Evolutionary conservation across 2,329 filamentous ascomycete genomes (phyloP), one percentile per base, ranked within the genome.

Genomic region (Colletotrichum sp.): DNA sequence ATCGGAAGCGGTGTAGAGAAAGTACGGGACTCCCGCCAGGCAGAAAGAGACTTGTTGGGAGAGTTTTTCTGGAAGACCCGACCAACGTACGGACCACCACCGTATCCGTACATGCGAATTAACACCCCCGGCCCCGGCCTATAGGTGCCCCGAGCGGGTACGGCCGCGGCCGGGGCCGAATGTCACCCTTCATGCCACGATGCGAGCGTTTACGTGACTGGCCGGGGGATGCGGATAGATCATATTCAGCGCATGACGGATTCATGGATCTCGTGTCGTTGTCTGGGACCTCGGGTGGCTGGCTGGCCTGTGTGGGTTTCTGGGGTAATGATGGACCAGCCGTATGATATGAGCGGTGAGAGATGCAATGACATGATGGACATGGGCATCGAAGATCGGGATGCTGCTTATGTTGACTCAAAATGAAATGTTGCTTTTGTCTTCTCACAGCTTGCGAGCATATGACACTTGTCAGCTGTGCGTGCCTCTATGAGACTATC

Each of bases 361-460:
- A 24, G n/a, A 64, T 34, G n/a, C 24, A 12, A 8, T 52, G n/a
- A 12, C 44, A 21, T 52, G n/a, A 52, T 24, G n/a, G 44, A 52
- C 44, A 52, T 13, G 44, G n/a, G 44, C 44, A 52, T 24, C 44
- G n/a, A 24, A 1, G n/a, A 21, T 24, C 10, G 44, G 44, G n/a
- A 52, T 52, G n/a, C 44, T 1, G 44, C n/a, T 59, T 4, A 24
- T 26, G 34, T 28, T 70, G 66, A 21, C 24, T 63, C 34, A 71
- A 72, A 71, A 65, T 57, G 28, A 67, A 66, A 52, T 57, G 60
- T 55, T 75, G 24, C 44, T 67, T 67, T 75, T 71, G 36, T 63
- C 32, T 60, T 52, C 49, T 71, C 68, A 64, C 30, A 36, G 34
- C 10, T 32, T 26, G n/a, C 39, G 34, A 64, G 18, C 34, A 7